phyloP scores from a whole-genome alignment of 139 green algal species.

The Monoraphidium neglectum region DNA sequence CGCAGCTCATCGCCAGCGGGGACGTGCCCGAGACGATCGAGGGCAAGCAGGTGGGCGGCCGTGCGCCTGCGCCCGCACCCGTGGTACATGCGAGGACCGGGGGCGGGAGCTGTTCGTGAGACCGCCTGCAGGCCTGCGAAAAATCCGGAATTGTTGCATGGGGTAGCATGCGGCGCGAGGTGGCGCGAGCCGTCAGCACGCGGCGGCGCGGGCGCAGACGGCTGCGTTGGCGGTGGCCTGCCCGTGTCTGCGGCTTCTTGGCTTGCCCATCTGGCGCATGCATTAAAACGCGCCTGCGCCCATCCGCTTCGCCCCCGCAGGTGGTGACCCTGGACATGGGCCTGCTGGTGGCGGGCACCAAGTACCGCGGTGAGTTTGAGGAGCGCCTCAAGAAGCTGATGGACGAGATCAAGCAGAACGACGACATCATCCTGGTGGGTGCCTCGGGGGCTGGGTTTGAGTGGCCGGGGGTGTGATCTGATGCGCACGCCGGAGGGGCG shows the following conservation, averaged over 20 bases:
- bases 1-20: conserved; percentile 91
- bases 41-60: conserved; percentile 89
- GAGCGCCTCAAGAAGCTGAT: conserved; percentile 99
- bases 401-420: conserved; percentile 99
- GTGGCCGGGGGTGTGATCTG: no score
- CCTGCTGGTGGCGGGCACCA: conserved; percentile 98
- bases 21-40: conserved; percentile 99
- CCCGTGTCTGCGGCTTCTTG: no score
- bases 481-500: no score
- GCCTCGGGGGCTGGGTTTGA: neutral
- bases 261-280: no score
- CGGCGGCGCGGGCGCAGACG: no score
- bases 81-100: neutral
- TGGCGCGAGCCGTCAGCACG: no score
- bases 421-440: conserved; percentile 96
- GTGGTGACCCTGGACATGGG: conserved; percentile 99
- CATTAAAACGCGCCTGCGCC: no score
- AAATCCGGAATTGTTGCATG: no score
- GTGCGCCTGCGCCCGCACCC: no score
- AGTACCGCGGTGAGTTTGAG: conserved; percentile 99
- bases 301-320: conserved; percentile 37
- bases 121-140: no score
- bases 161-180: no score
- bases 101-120: neutral
- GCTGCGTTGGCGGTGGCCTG: no score